Percentiles rank a stretch among this genome's conserved stretches.
Evolutionary conservation across 805 yeast genomes (phyloP).

Genomic region (Debaryomyces maramus): DNA sequence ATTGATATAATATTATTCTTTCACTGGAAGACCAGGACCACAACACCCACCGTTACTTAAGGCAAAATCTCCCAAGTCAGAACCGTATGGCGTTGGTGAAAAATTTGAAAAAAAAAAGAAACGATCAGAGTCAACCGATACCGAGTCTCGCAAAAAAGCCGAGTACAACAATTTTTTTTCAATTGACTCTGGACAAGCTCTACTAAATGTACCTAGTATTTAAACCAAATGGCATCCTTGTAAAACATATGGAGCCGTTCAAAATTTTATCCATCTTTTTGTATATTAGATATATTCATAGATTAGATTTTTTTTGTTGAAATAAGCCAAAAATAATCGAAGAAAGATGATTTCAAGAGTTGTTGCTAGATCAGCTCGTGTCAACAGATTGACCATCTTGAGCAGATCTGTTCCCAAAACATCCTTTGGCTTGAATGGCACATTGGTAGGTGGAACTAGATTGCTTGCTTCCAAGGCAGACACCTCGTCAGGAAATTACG

Average conservation of each 20-base stretch:
- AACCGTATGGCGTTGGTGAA: too few relatives aligned
- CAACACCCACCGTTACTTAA: too few relatives aligned
- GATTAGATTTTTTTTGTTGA: not conserved
- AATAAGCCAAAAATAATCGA: not conserved
- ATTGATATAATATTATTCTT: too few relatives aligned
- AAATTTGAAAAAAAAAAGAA: too few relatives aligned
- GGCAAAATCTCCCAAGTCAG: too few relatives aligned
- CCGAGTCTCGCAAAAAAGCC: not conserved
- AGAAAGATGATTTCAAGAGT: slow-evolving; percentile 2
- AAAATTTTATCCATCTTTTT: not conserved
- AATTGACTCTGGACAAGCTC: not conserved
- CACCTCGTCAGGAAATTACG: slow-evolving; percentile 56
- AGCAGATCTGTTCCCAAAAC: slow-evolving; percentile 2
- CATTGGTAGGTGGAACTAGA: slow-evolving; percentile 7
- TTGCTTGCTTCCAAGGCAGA: slow-evolving; percentile 40
- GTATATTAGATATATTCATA: not conserved
- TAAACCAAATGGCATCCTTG: not conserved
- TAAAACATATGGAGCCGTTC: too few relatives aligned
- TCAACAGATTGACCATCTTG: slow-evolving; percentile 1
- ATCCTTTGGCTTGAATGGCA: slow-evolving; percentile 1
- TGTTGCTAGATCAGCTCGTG: slow-evolving; percentile 3
- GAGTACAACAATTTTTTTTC: not conserved
- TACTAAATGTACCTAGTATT: too few relatives aligned
- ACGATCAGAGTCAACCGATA: too few relatives aligned
- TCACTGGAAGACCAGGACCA: too few relatives aligned